Base-by-base conservation (phyloP, 1,284 basidiomycete genomes). In the Cerrena zonata region DNA sequence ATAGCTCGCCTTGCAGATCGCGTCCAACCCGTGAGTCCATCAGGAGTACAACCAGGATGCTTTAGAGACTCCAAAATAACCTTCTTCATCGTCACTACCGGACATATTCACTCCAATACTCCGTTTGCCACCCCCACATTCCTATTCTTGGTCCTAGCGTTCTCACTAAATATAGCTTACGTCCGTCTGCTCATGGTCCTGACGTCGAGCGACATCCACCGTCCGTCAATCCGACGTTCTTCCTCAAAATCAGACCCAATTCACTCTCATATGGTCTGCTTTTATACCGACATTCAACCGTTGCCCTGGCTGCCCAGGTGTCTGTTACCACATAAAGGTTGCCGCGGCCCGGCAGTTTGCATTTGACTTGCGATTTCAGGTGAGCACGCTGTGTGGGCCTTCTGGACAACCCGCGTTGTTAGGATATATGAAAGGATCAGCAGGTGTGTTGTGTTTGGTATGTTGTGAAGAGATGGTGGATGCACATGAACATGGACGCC, bases 261-360 rank as follows among this genome's bases (percentile, higher is more conserved):
- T 19, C 39, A 40, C 21, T 40, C 34, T 47, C 45, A 48, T 4
- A 41, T 48, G 47, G 22, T 24, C 38, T 15, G 4, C 13, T 38
- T 40, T 23, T 38, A 42, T 24, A 13, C 41, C 41, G 41, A 42
- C 41, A 42, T 42, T 42, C 41, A 24, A 4, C 41, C 41, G 41
- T 22, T 23, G 21, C 5, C 22, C 18, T 19, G 11, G 19, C 5
- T 22, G 41, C 10, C 41, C 7, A 7, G 30, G 15, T 34, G 15
- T 15, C 7, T 15, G 15, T 34, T 34, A 15, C 30, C 30, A 34
- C 15, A 34, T 34, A 34, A 15, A 15, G 7, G 30, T 34, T 34
- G 7, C 30, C 7, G 30, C 30, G 7, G 15, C 30, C 15, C 30
- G 30, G 7, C 7, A 7, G 15, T 7, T 34, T 15, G 30, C 30